Base-by-base conservation (phyloP, 1,284 basidiomycete species). In the Rhodofomes roseus region DNA sequence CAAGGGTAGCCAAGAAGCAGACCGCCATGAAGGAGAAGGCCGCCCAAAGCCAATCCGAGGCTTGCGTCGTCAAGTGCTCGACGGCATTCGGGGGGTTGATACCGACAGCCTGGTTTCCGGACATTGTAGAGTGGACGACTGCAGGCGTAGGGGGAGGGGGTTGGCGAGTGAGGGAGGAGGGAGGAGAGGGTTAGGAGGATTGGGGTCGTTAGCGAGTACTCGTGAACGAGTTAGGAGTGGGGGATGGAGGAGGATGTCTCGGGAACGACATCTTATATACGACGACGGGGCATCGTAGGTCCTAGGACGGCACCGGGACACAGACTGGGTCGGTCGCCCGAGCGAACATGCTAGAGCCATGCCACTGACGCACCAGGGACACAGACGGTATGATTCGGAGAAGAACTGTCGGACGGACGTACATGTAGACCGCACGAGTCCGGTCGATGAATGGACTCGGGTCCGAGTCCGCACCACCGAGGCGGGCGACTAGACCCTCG, bases 21-120 rank as follows among this genome's bases (percentile, higher is more conserved):
- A 63, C 31, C 2, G 62, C 48, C 22, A 67, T 56, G n/a, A 65
- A n/a, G 18, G 64, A 67, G 59, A 67, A 67, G 20, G 65, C 65
- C 31, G 65, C 65, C 65, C 65, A 67, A 41, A 67, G 63, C 65
- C 65, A 67, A 57, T 67, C 65, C 14, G 64, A 64, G 55, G 55
- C 63, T 55, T 64, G 53, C 36, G 60, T 61, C 54, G 59, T 62
- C 56, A 67, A 59, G 61, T 67, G 62, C 31, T 57, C 48, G 25
- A 23, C 25, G 23, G 64, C 65, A 46, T 60, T 41, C 23, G 64
- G 64, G 12, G 65, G 61, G 61, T 67, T 67, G 52, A 56, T 36
- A 44, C 58, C 54, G 37, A 65, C 37, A 29, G 60, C 60, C 20
- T 61, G 25, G 60, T 61, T 61, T 18, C 60, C 60, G n/a, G 54